Evolutionary conservation across 352 stramenopile genomes (phyloP), one percentile per base, ranked within the genome.

Genomic region (Pythium aquatile): DNA sequence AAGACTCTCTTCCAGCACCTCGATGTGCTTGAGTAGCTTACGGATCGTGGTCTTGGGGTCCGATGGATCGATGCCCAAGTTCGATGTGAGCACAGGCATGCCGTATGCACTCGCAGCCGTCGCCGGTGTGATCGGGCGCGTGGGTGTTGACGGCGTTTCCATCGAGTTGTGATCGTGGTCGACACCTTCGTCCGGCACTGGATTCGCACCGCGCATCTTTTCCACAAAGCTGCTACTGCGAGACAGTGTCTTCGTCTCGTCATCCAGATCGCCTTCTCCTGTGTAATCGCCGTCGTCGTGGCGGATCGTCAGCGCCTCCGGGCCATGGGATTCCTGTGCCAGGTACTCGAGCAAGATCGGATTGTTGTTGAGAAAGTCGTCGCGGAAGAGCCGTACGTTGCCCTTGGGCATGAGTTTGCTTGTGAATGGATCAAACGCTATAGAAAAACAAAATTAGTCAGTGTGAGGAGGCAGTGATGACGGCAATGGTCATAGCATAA

Each of bases 361-460:
- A 53, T 92, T 77, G 62, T 88, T 94, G 61, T 94, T 94, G 53
- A 94, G 66, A 39, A 91, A 94, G 42, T 94, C 83, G 63, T 94
- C 85, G 16, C 83, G 85, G 55, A 94, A 94, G 42, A 94, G 71
- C 8, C 85, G 85, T 17, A 93, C 85, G 35, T 90, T 88, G 39
- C 85, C 85, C 24, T 76, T 79, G 3, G 81, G 81, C 83, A 92
- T 92, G 46, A 83, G 70, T 6, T 69, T 73, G 55, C 72, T 87
- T 5, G 58, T 56, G 58, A 92, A 90, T 13, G 83, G 72, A 57
- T 89, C 76, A 26, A 76, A 76, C 20, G 57, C 76, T 81, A 28
- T 9, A 33, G 28, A 11, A 53, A 29, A 13, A n/a, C 24, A 24
- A 10, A 14, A 29, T 60, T 37, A 33, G 14, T 51, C 20, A 30